phyloP scores from a whole-genome alignment of 257 asterid genomes.

The Nicotiana tabacum region DNA sequence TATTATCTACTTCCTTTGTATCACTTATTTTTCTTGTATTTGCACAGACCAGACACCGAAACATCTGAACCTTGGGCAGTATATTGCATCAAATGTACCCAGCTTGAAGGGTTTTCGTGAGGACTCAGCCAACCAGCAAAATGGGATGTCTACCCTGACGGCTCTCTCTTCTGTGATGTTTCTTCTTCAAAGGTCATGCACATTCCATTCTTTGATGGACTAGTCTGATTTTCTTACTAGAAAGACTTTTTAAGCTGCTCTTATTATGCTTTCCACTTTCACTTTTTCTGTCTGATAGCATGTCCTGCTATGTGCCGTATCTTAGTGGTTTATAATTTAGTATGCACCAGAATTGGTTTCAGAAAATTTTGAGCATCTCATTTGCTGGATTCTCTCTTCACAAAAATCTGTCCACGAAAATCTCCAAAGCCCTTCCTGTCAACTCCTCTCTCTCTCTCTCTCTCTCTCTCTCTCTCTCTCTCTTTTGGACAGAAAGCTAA shows the following conservation, averaged over 20 bases:
- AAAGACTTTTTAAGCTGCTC: background rate
- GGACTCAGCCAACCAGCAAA: conserved; percentile 43
- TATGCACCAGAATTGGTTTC: background rate
- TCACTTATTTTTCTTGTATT: conserved; percentile 7
- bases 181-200: conserved; percentile 62
- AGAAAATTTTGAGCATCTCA: background rate
- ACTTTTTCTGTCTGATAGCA: background rate
- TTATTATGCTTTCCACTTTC: background rate
- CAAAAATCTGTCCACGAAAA: background rate
- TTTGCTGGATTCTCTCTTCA: background rate
- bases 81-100: conserved; percentile 70
- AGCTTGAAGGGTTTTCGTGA: conserved; percentile 60
- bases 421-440: background rate
- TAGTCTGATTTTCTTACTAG: background rate
- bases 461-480: no score
- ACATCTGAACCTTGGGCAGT: conserved; percentile 58
- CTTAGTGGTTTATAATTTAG: background rate
- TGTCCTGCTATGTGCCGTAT: background rate
- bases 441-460: no score
- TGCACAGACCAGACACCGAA: conserved; percentile 59
- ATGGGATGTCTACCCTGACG: conserved; percentile 54
- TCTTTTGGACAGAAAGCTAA: no score
- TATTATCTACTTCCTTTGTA: conserved; percentile 7
- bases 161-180: conserved; percentile 75
- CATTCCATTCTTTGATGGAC: background rate